These are phyloP conservation scores for Sphagnum tenellum DNA, from an alignment of 225 moss, liverwort and hornwort species.

Conservation along the genomic window DNA sequence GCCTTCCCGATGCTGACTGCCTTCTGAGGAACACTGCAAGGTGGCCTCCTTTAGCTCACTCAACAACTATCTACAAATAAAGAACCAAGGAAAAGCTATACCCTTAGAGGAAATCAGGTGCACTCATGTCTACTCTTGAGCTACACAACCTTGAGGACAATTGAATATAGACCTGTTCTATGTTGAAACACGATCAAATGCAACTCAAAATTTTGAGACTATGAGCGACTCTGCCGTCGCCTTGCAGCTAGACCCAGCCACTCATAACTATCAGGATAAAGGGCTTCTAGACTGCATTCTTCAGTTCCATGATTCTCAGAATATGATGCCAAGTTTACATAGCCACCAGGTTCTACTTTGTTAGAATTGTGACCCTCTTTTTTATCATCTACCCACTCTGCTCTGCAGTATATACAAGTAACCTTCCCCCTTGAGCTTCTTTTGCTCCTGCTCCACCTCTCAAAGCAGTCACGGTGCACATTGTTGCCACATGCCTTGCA, in stretches of 20 bases:
- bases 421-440: slow-evolving; percentile 36
- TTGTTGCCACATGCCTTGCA: slow-evolving; percentile 78
- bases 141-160: too few species aligned
- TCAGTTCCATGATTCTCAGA: slow-evolving; percentile 37
- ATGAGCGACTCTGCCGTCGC: slow-evolving; percentile 7
- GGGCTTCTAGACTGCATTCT: slow-evolving; percentile 25
- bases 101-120: too few species aligned
- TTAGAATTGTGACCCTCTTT: slow-evolving; percentile 7
- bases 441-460: slow-evolving; percentile 68
- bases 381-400: slow-evolving; percentile 30
- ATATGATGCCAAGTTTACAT: slow-evolving; percentile 65
- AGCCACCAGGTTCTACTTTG: slow-evolving; percentile 14
- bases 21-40: too few species aligned
- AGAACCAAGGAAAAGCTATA: too few species aligned
- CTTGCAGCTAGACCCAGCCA: slow-evolving; percentile 31
- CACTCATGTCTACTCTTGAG: too few species aligned
- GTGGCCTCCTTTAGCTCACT: too few species aligned
- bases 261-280: slow-evolving; percentile 46
- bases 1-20: too few species aligned
- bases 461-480: slow-evolving; percentile 77
- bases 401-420: slow-evolving; percentile 81
- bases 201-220: not conserved
- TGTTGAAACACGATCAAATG: too few species aligned
- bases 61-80: too few species aligned
- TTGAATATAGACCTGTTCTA: too few species aligned